Percentiles rank a stretch among this genome's conserved stretches.
These are phyloP conservation scores for Pseudogymnoascus sp. DNA, from an alignment of 2,329 filamentous ascomycete genomes.

Conservation along the genomic window DNA sequence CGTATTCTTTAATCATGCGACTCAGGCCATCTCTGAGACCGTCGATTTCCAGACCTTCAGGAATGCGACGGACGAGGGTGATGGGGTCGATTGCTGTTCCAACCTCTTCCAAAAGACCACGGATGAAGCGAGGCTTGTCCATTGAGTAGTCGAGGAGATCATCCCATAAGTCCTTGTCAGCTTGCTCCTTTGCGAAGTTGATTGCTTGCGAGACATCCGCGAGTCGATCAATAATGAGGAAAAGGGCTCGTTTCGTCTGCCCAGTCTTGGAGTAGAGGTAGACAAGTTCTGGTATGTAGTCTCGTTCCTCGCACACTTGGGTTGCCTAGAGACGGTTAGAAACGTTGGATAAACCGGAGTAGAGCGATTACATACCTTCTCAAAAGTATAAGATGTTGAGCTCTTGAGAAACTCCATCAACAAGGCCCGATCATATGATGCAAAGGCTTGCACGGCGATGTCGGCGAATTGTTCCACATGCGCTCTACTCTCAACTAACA, in stretches of 20 bases:
- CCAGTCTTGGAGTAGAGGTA: constrained; percentile 93
- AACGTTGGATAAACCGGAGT: not conserved
- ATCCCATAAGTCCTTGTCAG: constrained; percentile 89
- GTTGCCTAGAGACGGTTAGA: constrained; percentile 44
- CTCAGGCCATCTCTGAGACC: constrained; percentile 81
- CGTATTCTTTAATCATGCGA: constrained; percentile 90
- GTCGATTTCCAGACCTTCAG: constrained; percentile 86
- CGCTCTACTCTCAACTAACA: constrained; percentile 53
- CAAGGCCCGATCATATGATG: constrained; percentile 68
- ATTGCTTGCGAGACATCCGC: constrained; percentile 89
- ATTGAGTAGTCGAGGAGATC: constrained; percentile 92
- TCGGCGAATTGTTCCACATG: constrained; percentile 85
- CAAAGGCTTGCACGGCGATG: constrained; percentile 77
- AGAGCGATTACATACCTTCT: constrained; percentile 43
- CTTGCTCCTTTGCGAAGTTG: constrained; percentile 85
- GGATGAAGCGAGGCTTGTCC: constrained; percentile 94
- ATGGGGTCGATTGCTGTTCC: constrained; percentile 92
- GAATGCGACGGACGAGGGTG: constrained; percentile 80
- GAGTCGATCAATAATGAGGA: constrained; percentile 88
- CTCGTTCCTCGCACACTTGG: constrained; percentile 70
- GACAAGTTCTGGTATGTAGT: constrained; percentile 88
- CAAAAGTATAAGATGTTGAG: constrained; percentile 83
- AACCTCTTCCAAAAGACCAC: constrained; percentile 83
- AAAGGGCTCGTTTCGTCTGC: constrained; percentile 83
- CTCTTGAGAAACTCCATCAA: constrained; percentile 82